These are phyloP conservation scores for Metarhizium guizhouense DNA, from an alignment of 2,329 filamentous ascomycete genomes.

Conservation along the genomic window DNA sequence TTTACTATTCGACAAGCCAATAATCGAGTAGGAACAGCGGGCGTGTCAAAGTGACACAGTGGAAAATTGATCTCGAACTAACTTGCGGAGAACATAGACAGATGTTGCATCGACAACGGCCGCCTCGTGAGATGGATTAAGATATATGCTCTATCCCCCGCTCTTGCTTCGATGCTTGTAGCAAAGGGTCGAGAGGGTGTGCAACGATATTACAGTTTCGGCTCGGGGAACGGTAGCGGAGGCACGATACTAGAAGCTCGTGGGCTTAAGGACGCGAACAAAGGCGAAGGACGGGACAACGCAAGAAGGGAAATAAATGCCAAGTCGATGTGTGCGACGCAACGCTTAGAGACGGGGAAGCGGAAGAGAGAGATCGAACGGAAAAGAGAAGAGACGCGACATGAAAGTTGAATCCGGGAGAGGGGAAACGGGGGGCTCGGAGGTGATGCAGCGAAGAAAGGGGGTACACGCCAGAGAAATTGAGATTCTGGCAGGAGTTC, in stretches of 20 bases:
- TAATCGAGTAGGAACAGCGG: conserved; percentile 16
- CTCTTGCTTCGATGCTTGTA: not conserved
- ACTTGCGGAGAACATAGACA: conserved; percentile 23
- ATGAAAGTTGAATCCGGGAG: conserved; percentile 5
- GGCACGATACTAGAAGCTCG: conserved; percentile 14
- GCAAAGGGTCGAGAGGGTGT: not conserved
- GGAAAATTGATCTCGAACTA: conserved; percentile 16
- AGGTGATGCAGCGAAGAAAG: conserved; percentile 22
- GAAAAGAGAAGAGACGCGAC: conserved; percentile 12
- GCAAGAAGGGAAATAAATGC: conserved; percentile 8
- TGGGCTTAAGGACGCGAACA: conserved; percentile 7
- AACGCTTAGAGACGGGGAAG: conserved; percentile 13
- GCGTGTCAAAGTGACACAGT: conserved; percentile 23
- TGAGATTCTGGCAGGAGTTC: conserved; percentile 9
- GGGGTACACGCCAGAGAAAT: conserved; percentile 15
- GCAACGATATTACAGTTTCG: conserved; percentile 19
- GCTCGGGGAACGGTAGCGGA: conserved; percentile 11
- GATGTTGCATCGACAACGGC: not conserved
- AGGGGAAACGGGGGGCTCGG: conserved; percentile 8
- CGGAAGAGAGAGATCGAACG: conserved; percentile 8
- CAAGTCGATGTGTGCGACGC: conserved; percentile 15
- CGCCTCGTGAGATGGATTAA: not conserved
- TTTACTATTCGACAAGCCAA: conserved; percentile 13
- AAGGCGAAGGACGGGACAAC: conserved; percentile 15
- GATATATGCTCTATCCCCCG: not conserved